Evolutionary conservation across 2,329 filamentous ascomycete genomes (phyloP).

Genomic region (Colletotrichum sp.): DNA sequence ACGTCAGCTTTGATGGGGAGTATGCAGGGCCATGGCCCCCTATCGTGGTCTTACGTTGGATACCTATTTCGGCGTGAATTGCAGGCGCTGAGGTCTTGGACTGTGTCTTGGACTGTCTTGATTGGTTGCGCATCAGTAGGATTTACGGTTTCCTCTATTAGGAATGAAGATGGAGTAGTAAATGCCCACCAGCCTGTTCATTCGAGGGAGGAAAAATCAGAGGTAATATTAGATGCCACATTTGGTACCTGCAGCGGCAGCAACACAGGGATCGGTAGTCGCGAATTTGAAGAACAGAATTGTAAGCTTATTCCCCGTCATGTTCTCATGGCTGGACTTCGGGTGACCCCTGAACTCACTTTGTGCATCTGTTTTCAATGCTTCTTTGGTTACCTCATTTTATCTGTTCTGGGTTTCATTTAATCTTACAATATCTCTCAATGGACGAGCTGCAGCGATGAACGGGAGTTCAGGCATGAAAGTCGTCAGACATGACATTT

Average conservation of each 20-base stretch:
- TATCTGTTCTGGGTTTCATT: fast-evolving
- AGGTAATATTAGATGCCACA: background rate
- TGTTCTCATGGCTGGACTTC: background rate
- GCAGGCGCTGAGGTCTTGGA: background rate
- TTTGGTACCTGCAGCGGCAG: background rate
- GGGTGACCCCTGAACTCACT: background rate
- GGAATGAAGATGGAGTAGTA: background rate
- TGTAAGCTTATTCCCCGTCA: background rate
- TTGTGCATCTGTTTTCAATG: background rate
- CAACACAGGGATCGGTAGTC: background rate
- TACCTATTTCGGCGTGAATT: background rate
- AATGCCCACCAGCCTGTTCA: background rate
- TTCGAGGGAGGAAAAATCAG: background rate
- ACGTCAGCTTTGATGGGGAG: background rate
- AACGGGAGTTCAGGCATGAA: background rate
- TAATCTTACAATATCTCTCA: fast-evolving
- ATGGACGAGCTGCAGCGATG: background rate
- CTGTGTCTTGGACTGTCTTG: background rate
- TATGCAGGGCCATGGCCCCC: background rate
- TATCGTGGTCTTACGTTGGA: background rate
- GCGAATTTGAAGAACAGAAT: background rate
- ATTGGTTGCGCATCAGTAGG: background rate
- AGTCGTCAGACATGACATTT: background rate
- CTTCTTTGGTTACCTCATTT: background rate
- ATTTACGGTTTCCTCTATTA: background rate